Evolutionary conservation across 2,329 filamentous ascomycete species (phyloP), one percentile per base, ranked within the genome.

Genomic region (Thermothelomyces thermophilus): DNA sequence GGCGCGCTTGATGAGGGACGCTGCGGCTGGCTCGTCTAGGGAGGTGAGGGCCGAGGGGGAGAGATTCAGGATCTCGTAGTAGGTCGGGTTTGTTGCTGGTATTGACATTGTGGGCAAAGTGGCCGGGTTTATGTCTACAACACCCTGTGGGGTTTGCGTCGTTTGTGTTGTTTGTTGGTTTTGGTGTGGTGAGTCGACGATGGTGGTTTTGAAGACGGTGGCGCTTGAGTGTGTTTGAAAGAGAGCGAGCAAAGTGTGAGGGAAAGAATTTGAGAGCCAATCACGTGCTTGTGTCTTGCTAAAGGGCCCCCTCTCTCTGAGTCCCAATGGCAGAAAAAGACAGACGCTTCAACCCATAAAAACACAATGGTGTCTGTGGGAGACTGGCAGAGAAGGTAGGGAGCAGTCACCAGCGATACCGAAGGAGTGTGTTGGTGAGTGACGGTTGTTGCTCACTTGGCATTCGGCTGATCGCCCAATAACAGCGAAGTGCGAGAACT

Each of bases 21-120:
- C 22, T 35, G 47, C 41, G 9, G 48, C 10, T 35, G 48, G 17
- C n/a, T 71, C 67, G 55, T 73, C 58, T 46, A 70, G 63, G 51
- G 69, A 64, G 58, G 73, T 65, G 51, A 79, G 68, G 48, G 77
- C 64, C 50, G 70, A 59, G 16, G 70, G 70, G 11, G 76, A 74
- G 53, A 84, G 68, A 51, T 72, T 72, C 50, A 85, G 77, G 60
- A 84, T 71, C 53, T 80, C 71, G 64, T 84, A 85, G 65, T 82
- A 73, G 34, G 77, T 80, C 57, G 71, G 65, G 55, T 65, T 60
- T 41, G 3, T 33, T 31, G 9, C 10, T 19, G 35, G 9, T n/a
- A 14, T 33, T 8, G 51, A n/a, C 20, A 48, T 41, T 26, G 30
- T 46, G 7, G 16, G 22, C 34, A 10, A 17, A 5, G 41, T 40